Evolutionary conservation across 2,329 filamentous ascomycete species (phyloP).

Genomic region (Ascochyta pisi): DNA sequence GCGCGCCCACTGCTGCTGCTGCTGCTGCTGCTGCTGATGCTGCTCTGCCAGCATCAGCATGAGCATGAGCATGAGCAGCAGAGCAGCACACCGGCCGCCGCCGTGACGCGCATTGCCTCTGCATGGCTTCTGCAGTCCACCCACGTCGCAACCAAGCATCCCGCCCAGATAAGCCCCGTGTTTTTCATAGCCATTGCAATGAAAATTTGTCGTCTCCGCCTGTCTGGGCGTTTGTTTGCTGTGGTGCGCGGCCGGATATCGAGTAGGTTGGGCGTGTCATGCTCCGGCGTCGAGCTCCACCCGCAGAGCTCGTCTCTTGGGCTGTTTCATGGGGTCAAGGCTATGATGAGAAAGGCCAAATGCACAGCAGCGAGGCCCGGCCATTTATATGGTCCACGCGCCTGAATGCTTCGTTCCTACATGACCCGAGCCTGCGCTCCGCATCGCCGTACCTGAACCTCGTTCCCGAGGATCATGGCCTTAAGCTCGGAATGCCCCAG

Average conservation of each 20-base stretch:
- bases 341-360: conserved; percentile 24
- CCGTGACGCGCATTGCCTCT: conserved; percentile 30
- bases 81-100: conserved; percentile 11
- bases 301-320: conserved; percentile 23
- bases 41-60: no score
- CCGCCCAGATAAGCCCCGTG: conserved; percentile 38
- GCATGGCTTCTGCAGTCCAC: conserved; percentile 12
- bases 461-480: conserved; percentile 31
- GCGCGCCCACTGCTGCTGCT: not conserved
- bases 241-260: conserved; percentile 35
- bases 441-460: conserved; percentile 28
- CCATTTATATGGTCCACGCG: conserved; percentile 33
- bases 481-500: conserved; percentile 1
- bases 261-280: conserved; percentile 22
- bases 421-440: conserved; percentile 33
- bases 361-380: conserved; percentile 24
- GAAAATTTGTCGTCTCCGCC: conserved; percentile 33
- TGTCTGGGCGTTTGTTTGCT: conserved; percentile 18
- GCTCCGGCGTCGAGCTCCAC: conserved; percentile 22
- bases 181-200: conserved; percentile 27
- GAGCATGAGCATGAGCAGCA: no score
- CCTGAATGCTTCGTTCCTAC: conserved; percentile 29
- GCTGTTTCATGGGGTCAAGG: conserved; percentile 28
- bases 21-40: conserved; percentile 3
- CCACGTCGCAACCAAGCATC: conserved; percentile 30